phyloP scores from a whole-genome alignment of 805 yeast species.

The Ogataea thermomethanolica region DNA sequence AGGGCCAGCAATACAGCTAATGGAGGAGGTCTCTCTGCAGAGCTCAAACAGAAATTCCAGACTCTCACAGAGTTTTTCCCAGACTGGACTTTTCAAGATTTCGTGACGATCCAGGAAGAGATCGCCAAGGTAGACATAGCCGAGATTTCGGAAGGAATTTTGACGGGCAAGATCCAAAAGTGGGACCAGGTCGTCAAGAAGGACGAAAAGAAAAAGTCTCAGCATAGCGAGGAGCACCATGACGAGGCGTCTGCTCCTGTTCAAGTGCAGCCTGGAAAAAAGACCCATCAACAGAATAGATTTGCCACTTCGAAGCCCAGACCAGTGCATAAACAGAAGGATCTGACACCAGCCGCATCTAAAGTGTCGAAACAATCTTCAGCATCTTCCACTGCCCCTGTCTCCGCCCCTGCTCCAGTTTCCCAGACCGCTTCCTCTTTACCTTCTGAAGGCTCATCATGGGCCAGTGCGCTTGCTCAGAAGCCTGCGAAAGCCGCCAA shows the following conservation, averaged over 20 bases:
- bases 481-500: conserved; percentile 20
- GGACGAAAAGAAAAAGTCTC: conserved; percentile 46
- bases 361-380: conserved; percentile 6
- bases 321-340: conserved; percentile 16
- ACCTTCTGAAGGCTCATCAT: conserved; percentile 27
- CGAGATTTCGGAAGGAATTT: conserved; percentile 78
- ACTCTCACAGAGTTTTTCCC: conserved; percentile 85
- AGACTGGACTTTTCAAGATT: conserved; percentile 88
- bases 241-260: conserved; percentile 12
- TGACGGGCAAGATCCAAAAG: conserved; percentile 83
- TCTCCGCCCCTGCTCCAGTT: conserved; percentile 12
- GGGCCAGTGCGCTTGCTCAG: conserved; percentile 34
- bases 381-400: conserved; percentile 6
- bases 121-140: conserved; percentile 63
- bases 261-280: conserved; percentile 15
- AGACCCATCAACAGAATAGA: conserved; percentile 14
- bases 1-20: conserved; percentile 33
- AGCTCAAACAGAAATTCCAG: conserved; percentile 39
- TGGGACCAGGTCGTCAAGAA: conserved; percentile 92
- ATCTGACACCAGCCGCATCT: conserved; percentile 8
- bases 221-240: conserved; percentile 20
- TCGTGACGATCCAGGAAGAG: conserved; percentile 71
- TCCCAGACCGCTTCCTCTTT: conserved; percentile 16
- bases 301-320: conserved; percentile 15
- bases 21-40: conserved; percentile 16